Evolutionary conservation across 2,329 filamentous ascomycete genomes (phyloP), one percentile per base, ranked within the genome.

Genomic region (Phaeosphaeriaceae sp.): DNA sequence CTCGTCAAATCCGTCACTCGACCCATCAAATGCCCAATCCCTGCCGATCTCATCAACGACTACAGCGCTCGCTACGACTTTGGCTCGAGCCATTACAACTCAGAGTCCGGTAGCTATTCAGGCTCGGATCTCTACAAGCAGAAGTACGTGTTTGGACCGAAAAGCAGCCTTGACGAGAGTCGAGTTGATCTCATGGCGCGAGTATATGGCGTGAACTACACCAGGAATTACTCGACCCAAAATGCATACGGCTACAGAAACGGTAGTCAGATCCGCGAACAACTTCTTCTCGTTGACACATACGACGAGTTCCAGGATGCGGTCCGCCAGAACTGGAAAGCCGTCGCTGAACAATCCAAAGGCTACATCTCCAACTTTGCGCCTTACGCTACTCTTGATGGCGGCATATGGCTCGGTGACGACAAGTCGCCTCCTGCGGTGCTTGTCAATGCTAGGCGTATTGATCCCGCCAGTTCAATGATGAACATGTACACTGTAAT

Each of bases 1-100:
- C 92, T 93, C 65, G 81, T 97, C 17, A 83, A 84, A 46, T 78
- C 80, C 52, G 86, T 88, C 65, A 67, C 74, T 1, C 80, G 79
- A 81, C 3, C 82, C 78, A 5, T 79, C 76, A 21, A 82, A 24
- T 74, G 79, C 71, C 51, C 67, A 33, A 21, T 61, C 50, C 48
- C 67, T 63, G 54, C 68, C n/a, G 59, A 69, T 44, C 52, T 68
- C 21, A 24, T 69, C 24, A 53, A 53, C 40, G 60, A 67, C 53
- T 61, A 51, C 25, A 20, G 24, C 1, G 63, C 50, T 41, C 58
- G 65, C 20, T 42, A 45, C 15, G 64, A 69, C 45, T 64, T 71
- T 42, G 55, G 52, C 2, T 33, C 22, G 22, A 22, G 17, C 7
- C 58, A 40, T 2, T 20, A 33, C n/a, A 20, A 33, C 25, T n/a